Base-by-base conservation (phyloP, 1,284 basidiomycete genomes). In the Ganoderma sinense region DNA sequence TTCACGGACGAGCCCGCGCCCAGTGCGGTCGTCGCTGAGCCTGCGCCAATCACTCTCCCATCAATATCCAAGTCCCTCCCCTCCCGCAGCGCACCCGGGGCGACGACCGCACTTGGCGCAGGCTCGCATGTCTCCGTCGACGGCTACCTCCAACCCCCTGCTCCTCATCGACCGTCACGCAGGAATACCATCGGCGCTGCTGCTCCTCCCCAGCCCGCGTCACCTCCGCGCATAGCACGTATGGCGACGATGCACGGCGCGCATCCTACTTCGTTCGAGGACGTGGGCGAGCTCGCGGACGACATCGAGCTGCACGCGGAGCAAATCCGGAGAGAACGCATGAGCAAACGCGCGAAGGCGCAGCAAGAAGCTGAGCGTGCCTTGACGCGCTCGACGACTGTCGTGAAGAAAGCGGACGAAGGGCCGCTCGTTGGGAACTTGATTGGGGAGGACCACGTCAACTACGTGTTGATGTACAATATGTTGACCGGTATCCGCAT, bases 381-480 rank as follows among this genome's bases (percentile, higher is more conserved):
- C 18, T 77, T 88, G 59, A 87, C 85, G 29, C 79, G 80, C 62
- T 77, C 78, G 72, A n/a, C 78, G 77, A 43, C 69, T 66, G 75
- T 71, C 53, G 77, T 79, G 64, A 72, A 70, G 56, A 45, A 76
- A 69, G 75, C 76, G 74, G 68, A 85, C 23, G 85, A 87, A n/a
- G 84, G 84, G 66, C 93, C 94, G 14, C 83, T 98, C 14, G 95
- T 99, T 0, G 97, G 97, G 10, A 99, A 99, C 80, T 82, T 99
- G 75, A 98, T 99, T 73, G 95, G 95, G 48, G 97, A 99, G 80
- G 97, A 92, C 75, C 97, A 99, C 82, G 97, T 93, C 81, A 99
- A 99, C 84, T 99, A 99, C 77, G 95, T 99, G 70, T 85, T 99
- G 78, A 99, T 99, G 97, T 99, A 99, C 85, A 99, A 99, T 85